A percentile compares a stretch with the other conserved stretches of the same genome.
Evolutionary conservation across 768 basidiomycete genomes (phyloP).

Genomic region (Phlebiopsis gigantea): DNA sequence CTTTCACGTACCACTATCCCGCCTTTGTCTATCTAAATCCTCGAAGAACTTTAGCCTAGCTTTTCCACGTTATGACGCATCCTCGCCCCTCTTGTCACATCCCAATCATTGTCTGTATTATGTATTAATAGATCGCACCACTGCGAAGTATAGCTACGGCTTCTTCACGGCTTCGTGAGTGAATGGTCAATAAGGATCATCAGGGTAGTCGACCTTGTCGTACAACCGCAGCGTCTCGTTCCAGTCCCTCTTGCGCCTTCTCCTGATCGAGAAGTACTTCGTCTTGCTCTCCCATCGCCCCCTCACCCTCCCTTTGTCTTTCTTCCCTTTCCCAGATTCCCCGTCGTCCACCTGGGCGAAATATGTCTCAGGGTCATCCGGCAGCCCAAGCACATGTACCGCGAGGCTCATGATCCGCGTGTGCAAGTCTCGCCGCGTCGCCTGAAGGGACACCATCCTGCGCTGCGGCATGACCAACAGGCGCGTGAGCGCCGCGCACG

Average conservation of each 20-base stretch:
- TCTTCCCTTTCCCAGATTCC: conserved; percentile 40
- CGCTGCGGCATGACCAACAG: conserved; percentile 58
- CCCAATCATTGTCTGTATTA: neutral
- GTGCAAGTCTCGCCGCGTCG: conserved; percentile 52
- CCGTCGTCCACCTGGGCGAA: conserved; percentile 29
- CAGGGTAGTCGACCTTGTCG: conserved; percentile 78
- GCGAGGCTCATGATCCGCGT: conserved; percentile 65
- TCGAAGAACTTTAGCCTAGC: neutral
- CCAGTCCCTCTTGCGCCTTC: conserved; percentile 84
- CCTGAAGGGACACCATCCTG: conserved; percentile 49
- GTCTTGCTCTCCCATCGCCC: conserved; percentile 65
- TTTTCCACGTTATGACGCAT: neutral
- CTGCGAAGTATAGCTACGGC: neutral
- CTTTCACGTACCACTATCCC: neutral
- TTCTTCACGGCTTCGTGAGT: neutral
- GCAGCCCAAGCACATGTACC: conserved; percentile 50
- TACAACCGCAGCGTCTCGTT: conserved; percentile 80
- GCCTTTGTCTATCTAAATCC: neutral
- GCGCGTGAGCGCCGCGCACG: conserved; percentile 55
- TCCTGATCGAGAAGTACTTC: conserved; percentile 74
- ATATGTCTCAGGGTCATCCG: conserved; percentile 62
- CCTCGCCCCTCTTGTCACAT: neutral
- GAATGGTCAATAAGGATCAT: conserved; percentile 32
- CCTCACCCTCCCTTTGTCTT: conserved; percentile 66
- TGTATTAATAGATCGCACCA: neutral